Evolutionary conservation across 1,284 basidiomycete species (phyloP).

Genomic region (Exobasidium rhododendri): DNA sequence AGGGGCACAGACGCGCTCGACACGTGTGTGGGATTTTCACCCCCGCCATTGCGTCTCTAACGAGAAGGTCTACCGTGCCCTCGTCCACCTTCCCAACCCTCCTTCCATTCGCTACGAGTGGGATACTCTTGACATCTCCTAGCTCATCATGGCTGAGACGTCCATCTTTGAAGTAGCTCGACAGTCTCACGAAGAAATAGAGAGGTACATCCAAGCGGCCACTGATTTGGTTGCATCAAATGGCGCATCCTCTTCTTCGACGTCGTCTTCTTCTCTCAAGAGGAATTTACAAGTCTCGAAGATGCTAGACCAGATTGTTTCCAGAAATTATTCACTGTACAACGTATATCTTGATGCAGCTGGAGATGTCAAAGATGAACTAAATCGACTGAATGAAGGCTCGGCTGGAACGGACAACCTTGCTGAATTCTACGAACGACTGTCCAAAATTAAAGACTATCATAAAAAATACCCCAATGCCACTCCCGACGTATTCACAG

Average conservation of each 20-base stretch:
- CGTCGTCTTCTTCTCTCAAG: conserved; percentile 59
- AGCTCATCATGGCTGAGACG: conserved; percentile 59
- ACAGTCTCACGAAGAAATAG: conserved; percentile 90
- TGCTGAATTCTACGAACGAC: conserved; percentile 75
- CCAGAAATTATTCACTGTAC: conserved; percentile 59
- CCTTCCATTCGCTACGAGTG: too few relatives aligned
- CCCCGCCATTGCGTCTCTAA: too few relatives aligned
- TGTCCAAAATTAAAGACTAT: conserved; percentile 91
- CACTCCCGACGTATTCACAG: conserved; percentile 57
- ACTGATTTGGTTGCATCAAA: conserved; percentile 56
- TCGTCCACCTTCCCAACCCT: too few relatives aligned
- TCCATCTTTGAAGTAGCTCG: conserved; percentile 87
- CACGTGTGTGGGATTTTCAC: too few relatives aligned
- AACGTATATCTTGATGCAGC: conserved; percentile 56
- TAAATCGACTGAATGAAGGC: conserved; percentile 59
- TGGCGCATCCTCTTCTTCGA: conserved; percentile 33
- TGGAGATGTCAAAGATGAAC: conserved; percentile 56
- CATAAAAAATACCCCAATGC: conserved; percentile 86
- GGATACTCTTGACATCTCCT: too few relatives aligned
- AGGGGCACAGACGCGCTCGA: too few relatives aligned
- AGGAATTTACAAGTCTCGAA: conserved; percentile 83
- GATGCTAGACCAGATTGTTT: conserved; percentile 75
- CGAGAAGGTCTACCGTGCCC: too few relatives aligned
- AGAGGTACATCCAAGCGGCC: conserved; percentile 70
- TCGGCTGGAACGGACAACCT: conserved; percentile 28